These are phyloP conservation scores for Leonotis leonurus DNA, from an alignment of 257 asterid species.

Conservation along the genomic window DNA sequence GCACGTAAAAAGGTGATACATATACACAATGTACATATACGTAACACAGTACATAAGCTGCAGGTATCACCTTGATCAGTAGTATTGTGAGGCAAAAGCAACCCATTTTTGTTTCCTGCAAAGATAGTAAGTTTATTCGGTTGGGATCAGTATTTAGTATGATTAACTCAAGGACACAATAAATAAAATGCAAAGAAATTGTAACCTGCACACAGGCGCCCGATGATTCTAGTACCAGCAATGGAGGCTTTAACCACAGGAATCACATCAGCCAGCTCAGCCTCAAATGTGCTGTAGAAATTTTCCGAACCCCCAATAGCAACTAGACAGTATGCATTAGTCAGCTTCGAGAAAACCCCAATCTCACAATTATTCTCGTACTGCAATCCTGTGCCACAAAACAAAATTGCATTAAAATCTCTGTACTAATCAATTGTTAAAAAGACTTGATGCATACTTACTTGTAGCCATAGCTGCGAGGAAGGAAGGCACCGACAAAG, in stretches of 20 bases:
- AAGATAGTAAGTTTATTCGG: not conserved
- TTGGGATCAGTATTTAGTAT: not conserved
- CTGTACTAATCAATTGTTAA: not conserved
- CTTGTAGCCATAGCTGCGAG: constrained; percentile 9
- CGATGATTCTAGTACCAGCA: constrained; percentile 67
- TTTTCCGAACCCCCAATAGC: constrained; percentile 93
- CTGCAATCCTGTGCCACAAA: constrained; percentile 51
- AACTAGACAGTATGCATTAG: constrained; percentile 89
- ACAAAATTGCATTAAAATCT: not conserved
- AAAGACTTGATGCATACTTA: not conserved
- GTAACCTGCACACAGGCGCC: constrained; percentile 46
- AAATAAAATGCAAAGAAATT: not conserved
- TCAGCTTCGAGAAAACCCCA: constrained; percentile 88
- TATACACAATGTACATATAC: not conserved
- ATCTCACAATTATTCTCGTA: constrained; percentile 79
- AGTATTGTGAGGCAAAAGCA: constrained; percentile 51
- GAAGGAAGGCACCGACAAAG: not conserved
- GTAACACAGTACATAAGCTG: not conserved
- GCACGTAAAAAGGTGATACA: not conserved
- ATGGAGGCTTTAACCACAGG: constrained; percentile 83
- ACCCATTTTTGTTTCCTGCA: constrained; percentile 81
- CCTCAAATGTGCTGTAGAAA: constrained; percentile 76
- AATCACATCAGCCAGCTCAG: constrained; percentile 62
- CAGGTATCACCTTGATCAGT: not conserved
- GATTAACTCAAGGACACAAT: not conserved